phyloP scores from a whole-genome alignment of 768 basidiomycete species.

The Tulasnella calospora region DNA sequence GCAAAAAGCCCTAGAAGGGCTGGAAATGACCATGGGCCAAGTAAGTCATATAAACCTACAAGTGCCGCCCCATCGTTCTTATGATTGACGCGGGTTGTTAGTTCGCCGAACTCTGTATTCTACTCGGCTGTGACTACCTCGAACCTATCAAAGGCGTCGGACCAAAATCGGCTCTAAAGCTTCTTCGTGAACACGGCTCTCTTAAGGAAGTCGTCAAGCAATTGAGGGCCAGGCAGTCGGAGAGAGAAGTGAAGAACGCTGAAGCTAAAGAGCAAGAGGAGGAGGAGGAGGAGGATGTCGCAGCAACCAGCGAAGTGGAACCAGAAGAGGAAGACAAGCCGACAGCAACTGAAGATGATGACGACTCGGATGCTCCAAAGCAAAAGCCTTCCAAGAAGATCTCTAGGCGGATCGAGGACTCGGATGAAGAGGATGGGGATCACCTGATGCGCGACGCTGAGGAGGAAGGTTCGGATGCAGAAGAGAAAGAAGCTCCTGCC shows the following conservation, averaged over 20 bases:
- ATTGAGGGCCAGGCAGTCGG: slow-evolving; percentile 64
- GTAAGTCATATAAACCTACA: slow-evolving; percentile 40
- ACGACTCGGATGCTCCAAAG: slow-evolving; percentile 22
- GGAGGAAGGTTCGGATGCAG: slow-evolving; percentile 36
- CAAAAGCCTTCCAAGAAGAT: slow-evolving; percentile 14
- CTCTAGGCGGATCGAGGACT: slow-evolving; percentile 16
- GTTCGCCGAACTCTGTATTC: slow-evolving; percentile 95
- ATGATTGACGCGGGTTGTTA: slow-evolving; percentile 34
- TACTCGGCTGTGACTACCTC: slow-evolving; percentile 96
- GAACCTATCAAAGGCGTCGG: slow-evolving; percentile 98
- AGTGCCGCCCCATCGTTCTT: not conserved
- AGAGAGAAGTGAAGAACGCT: slow-evolving; percentile 30
- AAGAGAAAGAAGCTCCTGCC: slow-evolving; percentile 38
- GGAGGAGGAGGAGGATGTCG: slow-evolving; percentile 32
- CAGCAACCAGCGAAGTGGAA: slow-evolving; percentile 27
- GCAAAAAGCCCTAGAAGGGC: slow-evolving; percentile 73
- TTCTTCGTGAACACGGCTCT: slow-evolving; percentile 74
- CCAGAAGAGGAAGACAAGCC: not conserved
- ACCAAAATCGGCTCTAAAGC: slow-evolving; percentile 90
- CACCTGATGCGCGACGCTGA: not conserved
- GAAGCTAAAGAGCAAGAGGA: slow-evolving; percentile 12
- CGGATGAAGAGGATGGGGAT: slow-evolving; percentile 14
- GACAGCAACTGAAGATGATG: slow-evolving; percentile 25
- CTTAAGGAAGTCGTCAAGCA: slow-evolving; percentile 71
- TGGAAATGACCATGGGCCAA: slow-evolving; percentile 88